A percentile compares a stretch with the other conserved stretches of the same genome.
Evolutionary conservation across 139 green algal genomes (phyloP).

Genomic region (Chlamydomonas applanata): DNA sequence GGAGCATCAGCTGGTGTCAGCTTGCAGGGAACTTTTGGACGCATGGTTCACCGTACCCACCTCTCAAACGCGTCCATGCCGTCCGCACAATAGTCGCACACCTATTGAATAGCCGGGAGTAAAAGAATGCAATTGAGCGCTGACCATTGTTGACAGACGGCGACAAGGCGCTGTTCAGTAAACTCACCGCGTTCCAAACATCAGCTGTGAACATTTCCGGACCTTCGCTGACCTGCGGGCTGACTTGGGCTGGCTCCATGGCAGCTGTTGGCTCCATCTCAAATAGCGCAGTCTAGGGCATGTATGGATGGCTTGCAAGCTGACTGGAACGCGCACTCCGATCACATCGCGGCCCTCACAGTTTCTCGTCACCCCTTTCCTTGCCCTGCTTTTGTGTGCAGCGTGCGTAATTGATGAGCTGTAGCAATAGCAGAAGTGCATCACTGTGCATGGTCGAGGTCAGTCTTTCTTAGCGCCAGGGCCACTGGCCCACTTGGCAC

Average conservation of each 20-base stretch:
- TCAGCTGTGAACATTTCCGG: slow-evolving; percentile 10
- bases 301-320: no score
- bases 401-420: no score
- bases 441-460: no score
- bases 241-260: neutral
- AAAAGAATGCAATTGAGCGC: slow-evolving; percentile 12
- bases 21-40: no score
- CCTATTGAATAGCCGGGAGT: neutral
- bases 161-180: neutral
- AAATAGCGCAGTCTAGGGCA: no score
- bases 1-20: neutral
- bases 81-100: slow-evolving; percentile 29
- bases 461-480: no score
- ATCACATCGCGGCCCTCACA: no score
- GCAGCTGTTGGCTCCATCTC: neutral
- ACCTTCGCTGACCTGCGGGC: neutral
- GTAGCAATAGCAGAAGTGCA: no score
- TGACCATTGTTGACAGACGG: neutral
- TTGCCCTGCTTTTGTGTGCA: no score
- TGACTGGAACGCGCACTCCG: no score
- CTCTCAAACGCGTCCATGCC: slow-evolving; percentile 24
- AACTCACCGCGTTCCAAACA: slow-evolving; percentile 16
- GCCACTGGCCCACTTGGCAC: no score
- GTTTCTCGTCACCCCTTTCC: no score
- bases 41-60: neutral